A percentile compares a stretch with the other conserved stretches of the same genome.
These are phyloP conservation scores for Bolboschoenoplectus hybrid DNA, from an alignment of 202 grass and related monocot species.

Conservation along the genomic window DNA sequence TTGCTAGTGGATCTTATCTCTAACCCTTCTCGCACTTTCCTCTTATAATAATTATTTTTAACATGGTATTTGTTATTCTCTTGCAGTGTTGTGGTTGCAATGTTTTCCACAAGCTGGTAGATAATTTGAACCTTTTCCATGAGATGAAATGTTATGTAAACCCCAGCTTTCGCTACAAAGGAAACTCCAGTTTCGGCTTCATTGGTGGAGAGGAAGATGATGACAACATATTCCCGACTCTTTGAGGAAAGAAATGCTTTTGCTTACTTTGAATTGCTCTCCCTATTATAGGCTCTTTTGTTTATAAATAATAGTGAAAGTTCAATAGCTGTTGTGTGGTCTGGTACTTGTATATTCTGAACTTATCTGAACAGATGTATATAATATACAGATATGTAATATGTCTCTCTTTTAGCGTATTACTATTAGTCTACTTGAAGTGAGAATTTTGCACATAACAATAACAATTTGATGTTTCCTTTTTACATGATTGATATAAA, in stretches of 20 bases:
- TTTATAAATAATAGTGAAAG: constrained; percentile 52
- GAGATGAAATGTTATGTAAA: constrained; percentile 97
- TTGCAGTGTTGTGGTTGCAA: constrained; percentile 90
- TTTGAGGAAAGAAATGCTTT: constrained; percentile 36
- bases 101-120: constrained; percentile 88
- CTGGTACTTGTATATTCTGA: constrained; percentile 28
- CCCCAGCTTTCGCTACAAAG: constrained; percentile 80
- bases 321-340: background rate
- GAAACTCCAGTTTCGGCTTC: constrained; percentile 70
- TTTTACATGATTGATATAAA: background rate
- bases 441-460: background rate
- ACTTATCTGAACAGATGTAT: constrained; percentile 51
- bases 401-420: background rate
- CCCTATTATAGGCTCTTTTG: constrained; percentile 20
- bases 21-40: background rate
- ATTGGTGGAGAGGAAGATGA: constrained; percentile 49
- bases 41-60: background rate
- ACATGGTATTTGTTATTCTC: background rate
- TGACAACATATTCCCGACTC: constrained; percentile 58
- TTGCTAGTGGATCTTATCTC: background rate
- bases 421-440: background rate
- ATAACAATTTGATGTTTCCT: background rate
- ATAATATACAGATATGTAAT: constrained; percentile 31
- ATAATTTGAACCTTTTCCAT: constrained; percentile 96
- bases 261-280: background rate